Percentiles rank a stretch among this genome's conserved stretches.
Conservation (phyloP, 2,329 filamentous ascomycete species). For the Polychaeton citri region DNA sequence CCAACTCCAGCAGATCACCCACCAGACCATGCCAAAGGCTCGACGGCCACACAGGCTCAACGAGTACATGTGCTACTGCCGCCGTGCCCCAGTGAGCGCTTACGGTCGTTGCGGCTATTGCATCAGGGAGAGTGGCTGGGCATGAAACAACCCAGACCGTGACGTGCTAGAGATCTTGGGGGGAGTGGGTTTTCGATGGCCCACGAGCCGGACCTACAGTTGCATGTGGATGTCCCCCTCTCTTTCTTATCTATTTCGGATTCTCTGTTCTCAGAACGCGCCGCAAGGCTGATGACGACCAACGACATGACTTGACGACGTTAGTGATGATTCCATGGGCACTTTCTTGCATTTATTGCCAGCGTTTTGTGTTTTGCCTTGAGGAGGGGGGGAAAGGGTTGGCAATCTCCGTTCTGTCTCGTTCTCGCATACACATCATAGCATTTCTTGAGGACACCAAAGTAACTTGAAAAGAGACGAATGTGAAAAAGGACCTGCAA, state of each 20-base stretch:
- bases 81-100: constrained; percentile 23
- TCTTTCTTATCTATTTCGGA: background rate
- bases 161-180: background rate
- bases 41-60: constrained; percentile 5
- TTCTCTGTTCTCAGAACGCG: background rate
- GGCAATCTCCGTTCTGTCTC: no score
- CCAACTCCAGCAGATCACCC: constrained; percentile 12
- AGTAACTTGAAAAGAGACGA: no score
- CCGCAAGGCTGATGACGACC: constrained; percentile 1
- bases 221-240: background rate
- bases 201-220: background rate
- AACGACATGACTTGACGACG: background rate
- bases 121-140: constrained; percentile 29
- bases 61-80: constrained; percentile 18
- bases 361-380: no score
- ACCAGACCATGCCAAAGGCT: constrained; percentile 5
- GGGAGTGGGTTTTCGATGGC: background rate
- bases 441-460: no score
- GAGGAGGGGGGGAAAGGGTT: no score
- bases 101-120: constrained; percentile 32
- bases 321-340: no score
- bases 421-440: no score
- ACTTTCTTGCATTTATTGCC: no score
- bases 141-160: constrained; percentile 3
- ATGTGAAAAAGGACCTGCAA: no score